Evolutionary conservation across 495 filamentous ascomycete genomes (phyloP).

Genomic region (Penicillium coffeae): DNA sequence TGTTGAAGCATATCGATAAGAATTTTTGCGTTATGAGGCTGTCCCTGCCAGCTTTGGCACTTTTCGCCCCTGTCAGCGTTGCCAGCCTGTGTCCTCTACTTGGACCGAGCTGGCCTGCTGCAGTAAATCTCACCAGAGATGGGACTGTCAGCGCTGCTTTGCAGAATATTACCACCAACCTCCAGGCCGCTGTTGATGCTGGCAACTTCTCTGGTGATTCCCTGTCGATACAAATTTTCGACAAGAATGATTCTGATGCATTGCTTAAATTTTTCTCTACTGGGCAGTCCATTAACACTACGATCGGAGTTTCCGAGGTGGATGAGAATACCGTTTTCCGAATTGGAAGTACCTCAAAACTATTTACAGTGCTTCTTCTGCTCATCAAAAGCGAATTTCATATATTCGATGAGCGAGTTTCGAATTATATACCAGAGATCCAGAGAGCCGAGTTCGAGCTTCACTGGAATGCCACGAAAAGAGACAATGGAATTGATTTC

Average conservation of each 20-base stretch:
- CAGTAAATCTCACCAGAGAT: not conserved
- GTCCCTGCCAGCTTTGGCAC: not conserved
- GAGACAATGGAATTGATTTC: conserved; percentile 28
- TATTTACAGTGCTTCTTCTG: conserved; percentile 46
- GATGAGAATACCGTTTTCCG: conserved; percentile 48
- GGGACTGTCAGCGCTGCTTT: not conserved
- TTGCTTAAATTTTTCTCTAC: not conserved
- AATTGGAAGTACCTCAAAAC: conserved; percentile 47
- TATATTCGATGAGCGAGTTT: conserved; percentile 41
- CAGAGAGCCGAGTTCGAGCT: conserved; percentile 6
- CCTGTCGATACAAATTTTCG: not conserved
- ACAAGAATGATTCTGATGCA: not conserved
- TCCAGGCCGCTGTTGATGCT: not conserved
- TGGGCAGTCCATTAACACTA: not conserved
- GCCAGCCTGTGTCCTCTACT: not conserved
- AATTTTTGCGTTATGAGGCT: not conserved
- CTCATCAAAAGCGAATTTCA: conserved; percentile 40
- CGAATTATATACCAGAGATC: conserved; percentile 53
- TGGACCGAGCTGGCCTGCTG: not conserved
- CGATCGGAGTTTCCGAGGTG: conserved; percentile 19
- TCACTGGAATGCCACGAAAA: conserved; percentile 1
- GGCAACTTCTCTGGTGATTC: not conserved
- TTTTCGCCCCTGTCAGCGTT: not conserved
- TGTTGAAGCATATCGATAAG: not conserved
- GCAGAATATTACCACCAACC: not conserved